phyloP scores from a whole-genome alignment of 2,329 filamentous ascomycete genomes.

The Colletotrichum eremochloae region DNA sequence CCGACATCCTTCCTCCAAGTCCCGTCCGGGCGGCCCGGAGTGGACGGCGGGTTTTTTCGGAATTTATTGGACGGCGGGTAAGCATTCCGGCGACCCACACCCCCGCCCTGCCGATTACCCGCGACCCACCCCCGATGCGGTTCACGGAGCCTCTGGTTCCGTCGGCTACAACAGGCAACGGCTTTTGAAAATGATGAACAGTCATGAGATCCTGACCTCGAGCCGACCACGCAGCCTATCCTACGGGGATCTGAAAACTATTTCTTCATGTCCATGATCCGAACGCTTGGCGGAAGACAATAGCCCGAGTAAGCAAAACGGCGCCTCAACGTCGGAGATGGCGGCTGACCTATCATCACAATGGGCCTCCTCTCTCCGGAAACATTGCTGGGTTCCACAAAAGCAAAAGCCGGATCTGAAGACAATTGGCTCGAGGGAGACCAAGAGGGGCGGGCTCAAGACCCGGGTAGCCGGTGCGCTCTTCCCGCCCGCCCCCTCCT shows the following conservation, averaged over 20 bases:
- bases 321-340: neutral
- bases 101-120: slow-evolving; percentile 2
- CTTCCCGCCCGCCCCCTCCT: neutral
- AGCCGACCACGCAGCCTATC: neutral
- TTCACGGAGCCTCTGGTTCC: slow-evolving; percentile 32
- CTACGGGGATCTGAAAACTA: too few relatives aligned
- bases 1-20: neutral
- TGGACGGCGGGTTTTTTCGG: slow-evolving; percentile 1
- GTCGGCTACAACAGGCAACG: neutral
- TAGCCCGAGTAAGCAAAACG: neutral
- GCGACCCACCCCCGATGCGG: slow-evolving; percentile 15
- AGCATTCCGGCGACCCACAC: slow-evolving; percentile 29
- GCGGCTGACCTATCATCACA: neutral
- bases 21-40: slow-evolving; percentile 25
- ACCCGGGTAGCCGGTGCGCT: slow-evolving; percentile 27
- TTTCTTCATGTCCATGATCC: neutral
- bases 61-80: neutral
- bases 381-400: neutral
- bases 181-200: neutral
- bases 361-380: neutral
- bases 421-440: neutral
- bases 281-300: neutral
- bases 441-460: slow-evolving; percentile 16
- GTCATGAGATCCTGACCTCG: neutral
- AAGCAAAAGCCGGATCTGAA: neutral